phyloP scores from a whole-genome alignment of 768 basidiomycete species.

The Lentinula sp. region DNA sequence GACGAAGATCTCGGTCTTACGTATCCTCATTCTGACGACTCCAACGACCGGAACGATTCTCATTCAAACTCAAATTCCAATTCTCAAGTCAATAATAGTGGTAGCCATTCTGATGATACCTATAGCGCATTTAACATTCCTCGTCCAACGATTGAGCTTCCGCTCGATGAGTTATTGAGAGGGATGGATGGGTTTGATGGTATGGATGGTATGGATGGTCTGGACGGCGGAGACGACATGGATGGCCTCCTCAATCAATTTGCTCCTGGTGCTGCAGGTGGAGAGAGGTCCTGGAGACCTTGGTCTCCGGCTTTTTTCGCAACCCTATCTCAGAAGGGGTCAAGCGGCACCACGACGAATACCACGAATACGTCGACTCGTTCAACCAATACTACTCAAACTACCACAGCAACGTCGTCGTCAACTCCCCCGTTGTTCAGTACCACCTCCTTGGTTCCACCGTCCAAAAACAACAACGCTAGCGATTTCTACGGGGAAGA shows the following conservation, averaged over 20 bases:
- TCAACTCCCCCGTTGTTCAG: neutral
- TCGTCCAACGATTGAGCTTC: constrained; percentile 81
- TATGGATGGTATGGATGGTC: constrained; percentile 24
- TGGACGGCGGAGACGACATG: too few species aligned
- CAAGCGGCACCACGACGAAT: too few species aligned
- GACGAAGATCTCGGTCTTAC: constrained; percentile 55
- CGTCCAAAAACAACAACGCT: neutral
- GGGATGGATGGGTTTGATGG: constrained; percentile 45
- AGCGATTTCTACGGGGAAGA: neutral
- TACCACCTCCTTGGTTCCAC: neutral
- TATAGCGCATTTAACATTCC: constrained; percentile 45
- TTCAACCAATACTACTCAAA: neutral
- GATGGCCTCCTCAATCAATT: too few species aligned
- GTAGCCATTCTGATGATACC: neutral
- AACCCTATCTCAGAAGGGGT: neutral
- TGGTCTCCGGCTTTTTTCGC: constrained; percentile 10
- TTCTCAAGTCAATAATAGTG: too few species aligned
- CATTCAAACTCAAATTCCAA: neutral
- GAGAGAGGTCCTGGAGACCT: constrained; percentile 12
- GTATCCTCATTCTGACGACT: constrained; percentile 9
- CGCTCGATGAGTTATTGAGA: constrained; percentile 76
- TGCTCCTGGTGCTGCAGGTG: neutral
- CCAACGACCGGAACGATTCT: constrained; percentile 27
- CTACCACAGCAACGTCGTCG: constrained; percentile 9
- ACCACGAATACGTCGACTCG: neutral